Evolutionary conservation across 2,329 filamentous ascomycete genomes (phyloP).

Genomic region (Fusarium odoratissimum): DNA sequence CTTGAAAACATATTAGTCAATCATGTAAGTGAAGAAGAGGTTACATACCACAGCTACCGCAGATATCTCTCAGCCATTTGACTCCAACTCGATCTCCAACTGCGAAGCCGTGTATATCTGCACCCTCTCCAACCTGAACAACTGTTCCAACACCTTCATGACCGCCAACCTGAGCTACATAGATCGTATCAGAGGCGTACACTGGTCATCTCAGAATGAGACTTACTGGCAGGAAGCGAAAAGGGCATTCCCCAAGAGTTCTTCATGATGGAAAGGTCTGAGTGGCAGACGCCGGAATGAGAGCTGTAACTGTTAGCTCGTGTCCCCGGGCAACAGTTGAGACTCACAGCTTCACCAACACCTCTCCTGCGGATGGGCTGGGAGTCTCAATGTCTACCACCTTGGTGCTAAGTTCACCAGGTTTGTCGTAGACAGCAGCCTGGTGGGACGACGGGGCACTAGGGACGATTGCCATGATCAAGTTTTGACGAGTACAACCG

Average conservation of each 20-base stretch:
- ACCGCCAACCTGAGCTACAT: neutral
- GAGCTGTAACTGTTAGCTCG: neutral
- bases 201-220: accelerated
- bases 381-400: neutral
- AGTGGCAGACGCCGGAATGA: neutral
- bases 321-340: neutral
- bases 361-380: neutral
- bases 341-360: neutral
- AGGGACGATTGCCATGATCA: no score
- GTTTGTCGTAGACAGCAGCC: neutral
- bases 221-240: neutral
- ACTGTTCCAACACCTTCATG: neutral
- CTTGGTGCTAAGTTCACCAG: neutral
- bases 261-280: neutral
- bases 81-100: neutral
- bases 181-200: accelerated
- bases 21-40: accelerated
- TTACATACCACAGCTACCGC: neutral
- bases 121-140: neutral
- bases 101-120: neutral
- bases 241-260: neutral
- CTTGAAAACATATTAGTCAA: neutral
- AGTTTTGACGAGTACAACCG: no score
- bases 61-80: neutral
- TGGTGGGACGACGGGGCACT: accelerated